Evolutionary conservation across 306 rosid genomes (phyloP).

Genomic region (Lupinus albus): DNA sequence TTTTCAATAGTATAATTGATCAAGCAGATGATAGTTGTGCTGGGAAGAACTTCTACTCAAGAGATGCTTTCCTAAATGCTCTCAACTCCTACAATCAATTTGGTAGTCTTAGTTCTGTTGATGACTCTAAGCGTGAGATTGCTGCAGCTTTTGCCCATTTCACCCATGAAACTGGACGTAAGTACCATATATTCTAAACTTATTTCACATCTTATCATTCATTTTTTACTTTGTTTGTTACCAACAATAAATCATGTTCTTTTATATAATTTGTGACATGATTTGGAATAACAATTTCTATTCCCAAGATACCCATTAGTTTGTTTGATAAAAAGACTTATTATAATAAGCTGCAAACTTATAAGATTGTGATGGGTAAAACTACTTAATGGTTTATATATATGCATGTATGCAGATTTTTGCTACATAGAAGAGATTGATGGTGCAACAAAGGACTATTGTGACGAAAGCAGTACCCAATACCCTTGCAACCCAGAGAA

Average conservation of each 20-base stretch:
- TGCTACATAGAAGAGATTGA: constrained; percentile 87
- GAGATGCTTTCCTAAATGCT: constrained; percentile 60
- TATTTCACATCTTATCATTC: too few species aligned
- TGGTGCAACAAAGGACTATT: constrained; percentile 76
- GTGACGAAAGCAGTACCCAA: constrained; percentile 65
- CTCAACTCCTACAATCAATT: constrained; percentile 51
- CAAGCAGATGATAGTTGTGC: constrained; percentile 56
- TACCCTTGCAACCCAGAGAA: constrained; percentile 71
- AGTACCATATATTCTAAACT: constrained; percentile 13
- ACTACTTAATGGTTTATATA: too few species aligned
- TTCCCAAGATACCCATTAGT: too few species aligned
- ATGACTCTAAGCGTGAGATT: constrained; percentile 77
- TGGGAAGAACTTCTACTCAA: constrained; percentile 63
- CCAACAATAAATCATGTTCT: too few species aligned
- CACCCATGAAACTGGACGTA: constrained; percentile 85
- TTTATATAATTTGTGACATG: too few species aligned
- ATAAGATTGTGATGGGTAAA: too few species aligned
- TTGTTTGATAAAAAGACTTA: too few species aligned
- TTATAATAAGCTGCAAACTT: too few species aligned
- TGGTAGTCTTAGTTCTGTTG: constrained; percentile 44
- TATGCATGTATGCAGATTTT: constrained; percentile 48
- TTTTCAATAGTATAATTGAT: constrained; percentile 57
- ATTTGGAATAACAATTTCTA: too few species aligned
- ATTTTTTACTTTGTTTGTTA: too few species aligned
- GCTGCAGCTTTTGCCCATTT: constrained; percentile 84